These are phyloP conservation scores for Fraxinus nigra DNA, from an alignment of 305 asterid genomes.

Conservation along the genomic window DNA sequence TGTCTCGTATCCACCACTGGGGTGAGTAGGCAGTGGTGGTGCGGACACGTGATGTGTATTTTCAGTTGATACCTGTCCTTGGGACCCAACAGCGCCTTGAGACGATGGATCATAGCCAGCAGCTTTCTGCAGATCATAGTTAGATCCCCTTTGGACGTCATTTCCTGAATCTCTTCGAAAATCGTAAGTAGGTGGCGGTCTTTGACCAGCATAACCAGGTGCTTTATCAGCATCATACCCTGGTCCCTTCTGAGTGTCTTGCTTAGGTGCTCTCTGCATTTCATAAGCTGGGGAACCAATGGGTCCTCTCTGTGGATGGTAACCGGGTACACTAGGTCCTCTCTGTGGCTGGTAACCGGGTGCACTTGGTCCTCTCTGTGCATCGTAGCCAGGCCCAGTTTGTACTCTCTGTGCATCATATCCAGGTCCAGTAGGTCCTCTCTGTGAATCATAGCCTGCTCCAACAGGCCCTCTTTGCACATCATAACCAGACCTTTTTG, in stretches of 20 bases:
- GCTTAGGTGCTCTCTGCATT: not conserved
- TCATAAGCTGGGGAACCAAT: not conserved
- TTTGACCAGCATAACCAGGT: constrained; percentile 43
- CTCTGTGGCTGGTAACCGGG: constrained; percentile 45
- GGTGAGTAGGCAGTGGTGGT: constrained; percentile 37
- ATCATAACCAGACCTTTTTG: constrained; percentile 24
- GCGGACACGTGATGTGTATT: constrained; percentile 39
- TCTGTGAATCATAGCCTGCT: constrained; percentile 44
- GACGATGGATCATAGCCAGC: constrained; percentile 41
- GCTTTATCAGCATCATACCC: constrained; percentile 40
- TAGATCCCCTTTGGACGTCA: constrained; percentile 48
- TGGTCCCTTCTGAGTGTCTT: constrained; percentile 41
- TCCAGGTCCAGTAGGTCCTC: constrained; percentile 43
- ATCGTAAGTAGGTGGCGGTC: constrained; percentile 37
- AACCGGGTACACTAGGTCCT: not conserved
- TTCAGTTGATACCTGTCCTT: constrained; percentile 49
- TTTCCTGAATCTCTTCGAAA: constrained; percentile 52
- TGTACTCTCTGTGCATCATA: constrained; percentile 44
- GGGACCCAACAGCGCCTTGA: constrained; percentile 48
- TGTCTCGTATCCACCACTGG: constrained; percentile 45
- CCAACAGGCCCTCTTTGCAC: constrained; percentile 30
- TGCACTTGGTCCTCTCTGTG: constrained; percentile 38
- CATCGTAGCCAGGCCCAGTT: constrained; percentile 41
- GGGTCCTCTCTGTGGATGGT: not conserved
- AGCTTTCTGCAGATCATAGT: constrained; percentile 36